Base-by-base conservation (phyloP, 345 rosid species). In the Gynandropsis gynandra region DNA sequence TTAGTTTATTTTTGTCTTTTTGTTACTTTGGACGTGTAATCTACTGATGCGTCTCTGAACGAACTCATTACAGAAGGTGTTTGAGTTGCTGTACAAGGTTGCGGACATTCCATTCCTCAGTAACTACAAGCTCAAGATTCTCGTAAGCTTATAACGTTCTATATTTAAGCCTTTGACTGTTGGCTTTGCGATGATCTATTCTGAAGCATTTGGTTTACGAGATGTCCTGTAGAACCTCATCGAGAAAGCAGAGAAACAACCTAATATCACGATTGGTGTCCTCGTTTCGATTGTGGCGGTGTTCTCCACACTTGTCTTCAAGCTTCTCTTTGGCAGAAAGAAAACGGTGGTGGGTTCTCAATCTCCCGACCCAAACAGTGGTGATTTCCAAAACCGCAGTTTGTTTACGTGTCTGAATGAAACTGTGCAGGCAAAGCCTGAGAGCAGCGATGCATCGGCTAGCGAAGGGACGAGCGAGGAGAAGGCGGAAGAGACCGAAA, bases 91-190 rank as follows among this genome's bases (percentile, higher is more conserved):
- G 16, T 80, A 80, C 80, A 61, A 62, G 80, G 20, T 74, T 47
- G 82, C 82, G 1, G 86, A 74, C 36, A 52, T 80, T 62, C 74
- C 86, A 36, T 74, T 76, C 86, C 52, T 80, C 43, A 73, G 67
- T n/a, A 27, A 42, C 8, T 60, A 74, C 72, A 80, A 61, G 50
- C 47, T 13, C 13, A 71, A 74, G 59, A 74, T 80, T 52, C 54
- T 53, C 24, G 86, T 76, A 68, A 72, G 80, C 29, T 59, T 9
- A 0, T 37, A 34, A 34, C 10, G 38, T 10, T 5, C 8, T 10
- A 5, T 34, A 34, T 34, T 10, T 34, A 24, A 24, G 29, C 29
- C 29, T 24, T 24, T 24, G 5, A 24, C 29, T n/a, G 48, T 56
- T 61, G 18, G 59, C 33, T 12, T 15, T 8, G n/a, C n/a, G n/a